Conservation (phyloP, 1,284 basidiomycete genomes). For the Ustilago esculenta region DNA sequence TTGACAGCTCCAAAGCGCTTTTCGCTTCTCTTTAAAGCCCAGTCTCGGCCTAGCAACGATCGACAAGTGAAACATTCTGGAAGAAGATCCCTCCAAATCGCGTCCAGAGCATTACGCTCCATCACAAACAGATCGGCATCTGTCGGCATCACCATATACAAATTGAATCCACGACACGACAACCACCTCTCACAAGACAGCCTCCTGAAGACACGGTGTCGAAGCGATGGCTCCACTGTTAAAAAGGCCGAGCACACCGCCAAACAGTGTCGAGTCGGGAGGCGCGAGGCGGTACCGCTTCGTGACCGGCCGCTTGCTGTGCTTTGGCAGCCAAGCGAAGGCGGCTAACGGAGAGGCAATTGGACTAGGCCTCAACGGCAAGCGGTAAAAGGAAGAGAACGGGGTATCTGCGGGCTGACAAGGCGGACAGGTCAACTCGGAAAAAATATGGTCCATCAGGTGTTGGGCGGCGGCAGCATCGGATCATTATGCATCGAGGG, state of each 20-base stretch:
- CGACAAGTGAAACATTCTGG: conserved; percentile 2
- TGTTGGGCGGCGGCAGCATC: neutral
- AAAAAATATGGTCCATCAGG: neutral
- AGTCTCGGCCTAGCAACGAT: neutral
- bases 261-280: too few species aligned
- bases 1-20: neutral
- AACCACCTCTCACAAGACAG: too few species aligned
- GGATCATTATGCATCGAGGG: conserved; percentile 28
- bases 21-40: neutral
- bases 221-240: too few species aligned
- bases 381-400: conserved; percentile 1
- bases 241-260: too few species aligned
- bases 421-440: neutral
- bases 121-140: too few species aligned
- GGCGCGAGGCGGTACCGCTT: too few species aligned
- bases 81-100: too few species aligned
- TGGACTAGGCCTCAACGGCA: neutral
- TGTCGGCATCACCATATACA: too few species aligned
- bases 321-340: neutral
- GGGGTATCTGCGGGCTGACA: conserved; percentile 8
- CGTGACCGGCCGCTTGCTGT: too few species aligned
- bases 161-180: too few species aligned
- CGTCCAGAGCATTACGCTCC: too few species aligned
- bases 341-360: neutral
- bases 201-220: too few species aligned